Base-by-base conservation (phyloP, 768 basidiomycete species). In the Mrakia frigida region DNA sequence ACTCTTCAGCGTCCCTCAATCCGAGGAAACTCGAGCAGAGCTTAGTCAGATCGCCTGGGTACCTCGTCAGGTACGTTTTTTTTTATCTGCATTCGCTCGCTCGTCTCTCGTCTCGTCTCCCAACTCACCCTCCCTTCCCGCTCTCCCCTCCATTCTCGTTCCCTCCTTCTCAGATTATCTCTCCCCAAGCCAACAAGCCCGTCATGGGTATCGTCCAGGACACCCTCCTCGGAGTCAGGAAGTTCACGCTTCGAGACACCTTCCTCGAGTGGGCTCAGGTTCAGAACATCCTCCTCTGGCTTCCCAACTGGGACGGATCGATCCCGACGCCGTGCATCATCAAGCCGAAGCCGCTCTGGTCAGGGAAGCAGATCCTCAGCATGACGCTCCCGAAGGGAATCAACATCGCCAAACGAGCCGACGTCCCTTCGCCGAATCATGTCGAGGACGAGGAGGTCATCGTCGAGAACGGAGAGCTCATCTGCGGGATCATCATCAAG, bases 201-300 rank as follows among this genome's bases (percentile, higher is more conserved):
- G 95, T 98, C 80, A 99, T 99, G 96, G 97, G 94, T 77, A 98
- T 99, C 80, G 96, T 99, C 41, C 97, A 99, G 83, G 97, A 99
- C 82, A 98, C 97, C 0, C 89, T 99, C 0, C 97, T 94, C 81
- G 97, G 97, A 81, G 90, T 98, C 73, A 91, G 97, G 75, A 98
- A 98, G 84, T 94, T 98, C 82, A 98, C 97, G 0, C 86, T 98
- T 9, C 93, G 95, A 35, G 97, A 98, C 82, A 89, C 90, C 25
- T 98, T 98, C 86, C 85, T 97, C 82, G 97, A 98, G 79, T 97
- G 94, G 94, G 90, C 89, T 74, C 89, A 90, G 59, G 94, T 98
- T 16, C 96, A 99, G 82, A 98, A 99, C 80, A 96, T 98, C 82
- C 87, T 99, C 23, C 89, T 98, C 2, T 99, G 97, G 97, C 89